Conservation (phyloP, 2,329 filamentous ascomycete species). For the Neopestalotiopsis clavispora region DNA sequence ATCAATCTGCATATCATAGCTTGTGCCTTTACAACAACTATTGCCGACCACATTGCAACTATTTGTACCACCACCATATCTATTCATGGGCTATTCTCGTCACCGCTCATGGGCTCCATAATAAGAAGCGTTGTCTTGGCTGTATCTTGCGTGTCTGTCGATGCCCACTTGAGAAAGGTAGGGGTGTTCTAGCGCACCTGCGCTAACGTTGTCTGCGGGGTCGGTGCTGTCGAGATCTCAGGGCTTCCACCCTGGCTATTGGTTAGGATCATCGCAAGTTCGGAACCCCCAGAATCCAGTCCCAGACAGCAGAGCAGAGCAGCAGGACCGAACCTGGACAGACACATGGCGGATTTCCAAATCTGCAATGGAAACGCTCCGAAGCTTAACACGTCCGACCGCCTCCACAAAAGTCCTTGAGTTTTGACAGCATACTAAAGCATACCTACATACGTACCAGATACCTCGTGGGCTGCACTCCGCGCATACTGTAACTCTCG, state of each 20-base stretch:
- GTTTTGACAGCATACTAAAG: not conserved
- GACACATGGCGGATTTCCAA: not conserved
- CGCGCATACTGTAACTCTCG: not conserved
- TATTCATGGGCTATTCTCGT: not conserved
- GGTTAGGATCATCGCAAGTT: not conserved
- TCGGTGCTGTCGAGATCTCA: not conserved
- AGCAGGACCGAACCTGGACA: too few species aligned
- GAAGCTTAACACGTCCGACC: not conserved
- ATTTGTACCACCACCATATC: not conserved
- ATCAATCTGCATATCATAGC: not conserved
- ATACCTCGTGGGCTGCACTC: not conserved
- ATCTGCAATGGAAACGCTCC: not conserved
- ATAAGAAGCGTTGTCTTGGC: not conserved
- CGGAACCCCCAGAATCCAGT: not conserved
- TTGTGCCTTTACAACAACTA: too few species aligned
- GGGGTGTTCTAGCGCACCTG: too few species aligned
- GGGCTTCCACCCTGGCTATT: not conserved
- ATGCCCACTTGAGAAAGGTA: too few species aligned
- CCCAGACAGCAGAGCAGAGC: too few species aligned
- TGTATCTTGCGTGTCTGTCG: too few species aligned
- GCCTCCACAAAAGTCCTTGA: not conserved
- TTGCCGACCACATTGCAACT: not conserved
- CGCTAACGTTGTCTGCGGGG: not conserved
- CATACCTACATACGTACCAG: not conserved
- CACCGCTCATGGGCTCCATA: not conserved